Percentiles rank a stretch among this genome's conserved stretches.
These are phyloP conservation scores for Citrullus mucosospermus DNA, from an alignment of 306 rosid genomes.

Conservation along the genomic window DNA sequence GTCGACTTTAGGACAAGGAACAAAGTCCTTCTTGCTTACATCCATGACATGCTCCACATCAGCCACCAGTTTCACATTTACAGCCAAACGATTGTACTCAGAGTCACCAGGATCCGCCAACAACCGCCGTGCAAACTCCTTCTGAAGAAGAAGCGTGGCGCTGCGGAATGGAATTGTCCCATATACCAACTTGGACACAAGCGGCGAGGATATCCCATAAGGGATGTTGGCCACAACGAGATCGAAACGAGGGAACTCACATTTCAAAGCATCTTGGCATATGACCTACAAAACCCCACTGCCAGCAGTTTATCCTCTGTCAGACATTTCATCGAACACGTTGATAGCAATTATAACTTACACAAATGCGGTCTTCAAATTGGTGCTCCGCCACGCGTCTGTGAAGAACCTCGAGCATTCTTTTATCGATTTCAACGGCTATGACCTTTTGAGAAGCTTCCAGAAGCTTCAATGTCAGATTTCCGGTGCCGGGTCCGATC, in stretches of 20 bases:
- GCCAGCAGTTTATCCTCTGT: slow-evolving; percentile 7
- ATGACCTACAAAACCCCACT: slow-evolving; percentile 41
- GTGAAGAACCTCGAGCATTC: slow-evolving; percentile 66
- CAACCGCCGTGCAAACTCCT: slow-evolving; percentile 76
- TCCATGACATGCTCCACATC: slow-evolving; percentile 64
- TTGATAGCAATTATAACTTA: slow-evolving; percentile 12
- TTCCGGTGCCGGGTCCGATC: slow-evolving; percentile 94
- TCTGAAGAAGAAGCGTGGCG: slow-evolving; percentile 82
- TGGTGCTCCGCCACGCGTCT: slow-evolving; percentile 31
- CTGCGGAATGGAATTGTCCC: slow-evolving; percentile 41
- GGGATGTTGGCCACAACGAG: slow-evolving; percentile 87
- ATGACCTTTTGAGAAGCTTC: slow-evolving; percentile 51
- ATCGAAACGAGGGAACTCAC: slow-evolving; percentile 55
- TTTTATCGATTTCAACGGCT: slow-evolving; percentile 59
- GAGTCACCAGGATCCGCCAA: slow-evolving; percentile 63
- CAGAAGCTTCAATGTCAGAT: slow-evolving; percentile 76
- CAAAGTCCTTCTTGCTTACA: slow-evolving; percentile 80
- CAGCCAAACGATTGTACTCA: slow-evolving; percentile 70
- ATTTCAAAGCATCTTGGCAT: slow-evolving; percentile 56
- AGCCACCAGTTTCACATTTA: slow-evolving; percentile 63
- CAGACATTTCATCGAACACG: slow-evolving; percentile 39
- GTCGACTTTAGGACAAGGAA: slow-evolving; percentile 77
- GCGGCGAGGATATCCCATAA: slow-evolving; percentile 71
- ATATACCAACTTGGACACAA: slow-evolving; percentile 48
- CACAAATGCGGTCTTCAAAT: slow-evolving; percentile 23